phyloP scores from a whole-genome alignment of 2,329 filamentous ascomycete species.

The Penicillium sp. region DNA sequence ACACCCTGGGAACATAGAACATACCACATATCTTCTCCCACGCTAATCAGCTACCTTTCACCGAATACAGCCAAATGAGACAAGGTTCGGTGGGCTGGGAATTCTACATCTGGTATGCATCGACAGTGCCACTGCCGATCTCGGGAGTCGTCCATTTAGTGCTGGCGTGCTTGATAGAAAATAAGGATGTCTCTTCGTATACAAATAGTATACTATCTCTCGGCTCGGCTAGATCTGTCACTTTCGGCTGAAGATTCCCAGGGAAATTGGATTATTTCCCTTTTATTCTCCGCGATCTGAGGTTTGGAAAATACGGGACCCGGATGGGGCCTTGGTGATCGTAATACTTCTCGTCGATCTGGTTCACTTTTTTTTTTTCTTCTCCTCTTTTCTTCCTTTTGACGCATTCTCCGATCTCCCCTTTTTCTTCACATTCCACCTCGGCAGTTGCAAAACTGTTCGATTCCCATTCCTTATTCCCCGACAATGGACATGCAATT shows the following conservation, averaged over 20 bases:
- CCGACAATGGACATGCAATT: constrained; percentile 3
- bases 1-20: no score
- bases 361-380: constrained; percentile 16
- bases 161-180: no score
- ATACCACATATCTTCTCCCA: no score
- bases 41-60: background rate
- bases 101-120: constrained; percentile 19
- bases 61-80: constrained; percentile 13
- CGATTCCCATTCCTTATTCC: constrained; percentile 4
- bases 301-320: constrained; percentile 21
- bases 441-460: constrained; percentile 20
- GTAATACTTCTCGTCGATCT: constrained; percentile 28
- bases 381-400: background rate
- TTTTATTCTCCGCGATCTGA: constrained; percentile 29
- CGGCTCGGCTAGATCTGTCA: constrained; percentile 23
- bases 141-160: constrained; percentile 14
- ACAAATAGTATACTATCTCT: background rate
- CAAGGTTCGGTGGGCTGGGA: constrained; percentile 21
- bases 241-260: constrained; percentile 31
- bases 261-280: constrained; percentile 12
- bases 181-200: no score
- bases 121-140: constrained; percentile 34
- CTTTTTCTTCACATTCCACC: constrained; percentile 13
- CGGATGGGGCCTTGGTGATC: constrained; percentile 28
- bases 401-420: constrained; percentile 24